phyloP scores from a whole-genome alignment of 306 rosid genomes.

The Ormosia semicastrata region DNA sequence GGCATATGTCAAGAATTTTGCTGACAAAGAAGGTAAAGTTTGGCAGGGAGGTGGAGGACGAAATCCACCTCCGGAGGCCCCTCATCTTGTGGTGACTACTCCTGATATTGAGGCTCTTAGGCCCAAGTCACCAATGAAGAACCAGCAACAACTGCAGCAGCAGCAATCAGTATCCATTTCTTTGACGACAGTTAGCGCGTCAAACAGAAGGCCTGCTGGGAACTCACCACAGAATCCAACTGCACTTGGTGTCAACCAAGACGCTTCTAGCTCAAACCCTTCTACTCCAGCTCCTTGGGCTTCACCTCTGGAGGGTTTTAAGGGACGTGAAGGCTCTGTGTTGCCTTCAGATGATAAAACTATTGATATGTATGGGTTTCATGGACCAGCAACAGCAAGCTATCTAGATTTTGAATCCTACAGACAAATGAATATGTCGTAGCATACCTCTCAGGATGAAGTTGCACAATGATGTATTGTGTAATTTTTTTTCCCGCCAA shows the following conservation, averaged over 20 bases:
- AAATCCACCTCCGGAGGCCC: conserved; percentile 96
- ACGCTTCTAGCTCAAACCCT: conserved; percentile 64
- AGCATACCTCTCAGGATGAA: conserved; percentile 19
- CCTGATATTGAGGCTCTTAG: conserved; percentile 92
- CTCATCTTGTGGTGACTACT: conserved; percentile 93
- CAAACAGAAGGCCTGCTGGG: conserved; percentile 78
- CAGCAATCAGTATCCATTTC: conserved; percentile 69
- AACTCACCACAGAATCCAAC: conserved; percentile 70
- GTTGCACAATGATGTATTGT: conserved; percentile 22
- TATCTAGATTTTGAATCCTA: conserved; percentile 69
- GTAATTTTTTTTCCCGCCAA: conserved; percentile 21
- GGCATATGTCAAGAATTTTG: conserved; percentile 79
- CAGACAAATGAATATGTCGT: conserved; percentile 81
- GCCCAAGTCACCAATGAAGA: conserved; percentile 99
- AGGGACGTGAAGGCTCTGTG: conserved; percentile 73
- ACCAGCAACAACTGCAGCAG: conserved; percentile 94
- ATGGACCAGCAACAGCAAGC: conserved; percentile 56
- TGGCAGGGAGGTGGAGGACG: conserved; percentile 99
- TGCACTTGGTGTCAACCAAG: conserved; percentile 50
- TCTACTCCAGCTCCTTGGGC: conserved; percentile 76
- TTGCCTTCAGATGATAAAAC: conserved; percentile 71
- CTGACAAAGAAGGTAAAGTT: conserved; percentile 94
- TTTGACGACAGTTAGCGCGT: conserved; percentile 48
- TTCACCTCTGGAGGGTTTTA: conserved; percentile 69
- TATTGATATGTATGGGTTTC: conserved; percentile 66